Evolutionary conservation across 768 basidiomycete genomes (phyloP), one percentile per base, ranked within the genome.

Genomic region (Hydnomerulius pinastri): DNA sequence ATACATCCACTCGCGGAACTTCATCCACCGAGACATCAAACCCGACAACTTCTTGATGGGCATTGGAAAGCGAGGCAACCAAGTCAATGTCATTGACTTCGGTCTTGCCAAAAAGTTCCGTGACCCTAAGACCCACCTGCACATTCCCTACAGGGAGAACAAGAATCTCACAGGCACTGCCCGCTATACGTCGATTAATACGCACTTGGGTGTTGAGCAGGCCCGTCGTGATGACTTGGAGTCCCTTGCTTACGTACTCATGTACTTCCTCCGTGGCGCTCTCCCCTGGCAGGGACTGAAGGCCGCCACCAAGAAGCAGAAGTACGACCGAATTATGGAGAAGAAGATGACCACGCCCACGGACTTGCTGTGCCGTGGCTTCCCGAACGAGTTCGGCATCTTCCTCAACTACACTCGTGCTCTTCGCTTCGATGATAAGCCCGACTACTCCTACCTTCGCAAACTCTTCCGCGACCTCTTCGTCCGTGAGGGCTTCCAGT

Each of bases 1-100:
- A 68, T 99, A 99, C 76, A 92, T 98, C 64, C 97, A 99, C 76
- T 98, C 95, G 8, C 92, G 96, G 70, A 98, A 98, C 78, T 98
- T 99, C 71, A 90, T 90, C 65, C 94, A 91, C 61, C 87, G 89
- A 56, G 97, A 99, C 68, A 97, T 99, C 82, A 99, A 99, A 71
- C 97, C 97, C 30, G 96, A 98, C 79, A 98, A 99, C 77, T 99
- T 99, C 78, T 74, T 99, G 67, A 99, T 99, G 96, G 96, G 96
- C 38, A 98, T 98, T 59, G 97, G 97, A 61, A 98, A 98, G 78
- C 94, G 97, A 60, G 96, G 97, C 57, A 99, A 98, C 68, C 97
- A 99, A 72, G 97, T 99, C 76, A 99, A 99, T 63, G 91, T 98
- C 59, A 92, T 96, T 68, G 94, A 97, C 67, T 97, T 97, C 48